Conservation (phyloP, 75 land plant genomes). For the Azolla pinnata region DNA sequence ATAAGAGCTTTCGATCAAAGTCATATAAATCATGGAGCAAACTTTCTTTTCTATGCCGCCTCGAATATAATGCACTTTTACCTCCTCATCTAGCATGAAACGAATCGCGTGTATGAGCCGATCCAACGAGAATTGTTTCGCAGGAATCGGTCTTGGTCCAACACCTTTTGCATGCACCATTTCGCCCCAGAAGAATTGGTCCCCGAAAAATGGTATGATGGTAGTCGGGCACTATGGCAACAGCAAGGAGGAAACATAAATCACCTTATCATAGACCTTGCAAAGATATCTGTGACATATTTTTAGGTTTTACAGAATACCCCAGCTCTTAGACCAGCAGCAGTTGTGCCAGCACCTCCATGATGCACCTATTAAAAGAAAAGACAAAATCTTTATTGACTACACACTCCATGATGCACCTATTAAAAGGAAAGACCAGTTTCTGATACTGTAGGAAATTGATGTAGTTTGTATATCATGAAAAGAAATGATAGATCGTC, state of each 20-base stretch:
- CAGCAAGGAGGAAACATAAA: no score
- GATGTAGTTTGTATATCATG: no score
- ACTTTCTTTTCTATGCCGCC: not conserved
- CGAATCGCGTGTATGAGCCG: conserved; percentile 70
- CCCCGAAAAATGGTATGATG: conserved; percentile 92
- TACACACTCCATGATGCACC: no score
- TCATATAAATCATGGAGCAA: not conserved
- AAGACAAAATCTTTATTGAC: no score
- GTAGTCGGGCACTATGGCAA: conserved; percentile 90
- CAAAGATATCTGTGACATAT: no score
- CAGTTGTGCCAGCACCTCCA: conserved; percentile 99
- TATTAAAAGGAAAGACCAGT: no score
- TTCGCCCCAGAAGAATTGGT: conserved; percentile 99
- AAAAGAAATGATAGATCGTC: no score
- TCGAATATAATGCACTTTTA: conserved; percentile 16
- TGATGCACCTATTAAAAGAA: conserved; percentile 85
- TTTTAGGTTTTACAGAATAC: no score
- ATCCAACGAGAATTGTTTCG: conserved; percentile 59
- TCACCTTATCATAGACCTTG: no score
- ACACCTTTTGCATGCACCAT: conserved; percentile 86
- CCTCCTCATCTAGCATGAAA: conserved; percentile 74
- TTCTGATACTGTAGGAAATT: no score
- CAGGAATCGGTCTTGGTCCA: conserved; percentile 93
- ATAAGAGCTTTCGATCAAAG: not conserved
- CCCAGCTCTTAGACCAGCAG: conserved; percentile 93